Base-by-base conservation (phyloP, 306 rosid species). In the Castanea sativa region DNA sequence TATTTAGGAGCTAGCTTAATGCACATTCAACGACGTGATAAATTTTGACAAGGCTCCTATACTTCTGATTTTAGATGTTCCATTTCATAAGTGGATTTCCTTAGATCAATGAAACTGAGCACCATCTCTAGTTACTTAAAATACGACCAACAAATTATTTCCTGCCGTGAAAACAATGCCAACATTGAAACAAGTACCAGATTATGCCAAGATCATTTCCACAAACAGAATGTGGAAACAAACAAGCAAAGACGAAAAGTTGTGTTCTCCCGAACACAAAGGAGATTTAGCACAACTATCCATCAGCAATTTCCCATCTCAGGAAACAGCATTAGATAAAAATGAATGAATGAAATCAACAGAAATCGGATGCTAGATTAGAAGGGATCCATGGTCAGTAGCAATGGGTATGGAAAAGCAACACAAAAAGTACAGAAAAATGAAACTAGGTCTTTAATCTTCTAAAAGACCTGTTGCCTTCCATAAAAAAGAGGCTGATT, bases 11-110 rank as follows among this genome's bases (percentile, higher is more conserved):
- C 13, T 21, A 49, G 21, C 27, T 21, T 5, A 43, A 41, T 20
- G 29, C 23, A 3, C 30, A 10, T 1, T 45, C 41, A 63, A 72
- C n/a, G 1, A 15, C 75, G 35, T 45, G 19, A 49, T 74, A 51
- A 5, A 69, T 23, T 32, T 71, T 77, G 58, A 60, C 69, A 21
- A 59, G 21, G 68, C 43, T 38, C 74, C 74, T 73, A 25, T 51
- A 57, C 30, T 83, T 53, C 55, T 6, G 30, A 29, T 43, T 27
- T 7, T 64, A 16, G 60, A 72, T 13, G 33, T 41, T 64, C 21
- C 21, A 55, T 56, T 30, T n/a, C 33, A 63, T 25, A 41, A 52
- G 45, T 8, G 13, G 38, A 25, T 61, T 27, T 61, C 10, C 68
- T 60, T 60, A 25, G 19, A 13, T 25, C 68, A 60, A 60, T 60